These are phyloP conservation scores for Stellera chamaejasme DNA, from an alignment of 345 rosid genomes.

Conservation along the genomic window DNA sequence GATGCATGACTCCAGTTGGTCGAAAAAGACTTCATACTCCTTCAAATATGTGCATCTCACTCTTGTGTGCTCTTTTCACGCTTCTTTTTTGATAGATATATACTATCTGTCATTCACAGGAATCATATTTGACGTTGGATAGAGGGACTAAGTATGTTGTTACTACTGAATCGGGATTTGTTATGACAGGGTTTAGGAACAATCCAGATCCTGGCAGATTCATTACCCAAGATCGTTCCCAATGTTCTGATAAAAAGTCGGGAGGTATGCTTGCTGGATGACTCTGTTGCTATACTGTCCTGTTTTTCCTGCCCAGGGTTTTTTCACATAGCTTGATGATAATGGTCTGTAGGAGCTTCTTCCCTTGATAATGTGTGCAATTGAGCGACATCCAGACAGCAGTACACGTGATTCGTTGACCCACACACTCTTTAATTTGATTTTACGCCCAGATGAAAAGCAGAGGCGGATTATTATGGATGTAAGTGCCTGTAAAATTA, in stretches of 20 bases:
- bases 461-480: slow-evolving; percentile 94
- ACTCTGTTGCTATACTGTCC: neutral
- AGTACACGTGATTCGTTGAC: slow-evolving; percentile 83
- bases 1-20: neutral
- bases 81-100: slow-evolving; percentile 6
- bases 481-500: slow-evolving; percentile 43
- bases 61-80: neutral
- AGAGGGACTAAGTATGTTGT: neutral
- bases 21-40: slow-evolving; percentile 3
- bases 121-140: neutral
- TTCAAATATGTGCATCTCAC: neutral
- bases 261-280: slow-evolving; percentile 48
- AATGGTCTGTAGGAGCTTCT: slow-evolving; percentile 68
- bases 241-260: slow-evolving; percentile 96
- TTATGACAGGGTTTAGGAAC: slow-evolving; percentile 74
- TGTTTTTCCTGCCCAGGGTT: neutral
- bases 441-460: slow-evolving; percentile 96
- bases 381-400: slow-evolving; percentile 89
- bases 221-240: slow-evolving; percentile 96
- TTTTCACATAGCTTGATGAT: slow-evolving; percentile 9
- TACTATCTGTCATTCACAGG: slow-evolving; percentile 5
- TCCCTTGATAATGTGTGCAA: slow-evolving; percentile 97
- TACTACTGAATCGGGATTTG: slow-evolving; percentile 2
- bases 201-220: slow-evolving; percentile 92
- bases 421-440: slow-evolving; percentile 85